A percentile compares a stretch with the other conserved stretches of the same genome.
phyloP scores from a whole-genome alignment of 2,329 filamentous ascomycete species.

The Penicillium aurantiogriseum region DNA sequence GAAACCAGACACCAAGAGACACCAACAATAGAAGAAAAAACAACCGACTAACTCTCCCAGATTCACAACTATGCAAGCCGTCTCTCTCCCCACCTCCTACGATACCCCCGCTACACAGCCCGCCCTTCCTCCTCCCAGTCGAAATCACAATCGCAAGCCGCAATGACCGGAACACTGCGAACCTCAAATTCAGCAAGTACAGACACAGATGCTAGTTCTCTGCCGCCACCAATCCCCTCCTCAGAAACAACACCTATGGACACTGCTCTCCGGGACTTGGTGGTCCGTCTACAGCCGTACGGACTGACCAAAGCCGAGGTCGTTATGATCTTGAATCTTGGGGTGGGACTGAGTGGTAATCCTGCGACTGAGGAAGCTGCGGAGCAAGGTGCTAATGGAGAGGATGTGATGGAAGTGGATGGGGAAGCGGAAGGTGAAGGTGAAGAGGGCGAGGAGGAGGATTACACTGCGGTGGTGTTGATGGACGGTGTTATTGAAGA shows the following conservation, averaged over 20 bases:
- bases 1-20: neutral
- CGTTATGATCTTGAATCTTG: constrained; percentile 47
- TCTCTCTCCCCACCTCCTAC: constrained; percentile 41
- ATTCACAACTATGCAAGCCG: constrained; percentile 45
- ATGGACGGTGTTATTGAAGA: constrained; percentile 46
- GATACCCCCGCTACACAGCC: constrained; percentile 36
- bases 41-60: constrained; percentile 18
- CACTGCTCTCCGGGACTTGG: constrained; percentile 37
- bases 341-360: constrained; percentile 34
- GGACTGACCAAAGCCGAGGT: constrained; percentile 49
- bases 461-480: constrained; percentile 38
- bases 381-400: constrained; percentile 15
- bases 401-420: constrained; percentile 23
- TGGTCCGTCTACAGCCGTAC: constrained; percentile 39
- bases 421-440: constrained; percentile 17
- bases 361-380: constrained; percentile 3
- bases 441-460: constrained; percentile 25
- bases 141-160: constrained; percentile 21
- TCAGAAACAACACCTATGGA: constrained; percentile 37
- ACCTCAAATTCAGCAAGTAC: constrained; percentile 9
- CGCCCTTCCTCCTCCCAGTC: constrained; percentile 22
- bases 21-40: neutral
- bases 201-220: constrained; percentile 6
- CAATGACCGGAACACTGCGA: constrained; percentile 23
- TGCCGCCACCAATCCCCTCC: constrained; percentile 12